A percentile compares a stretch with the other conserved stretches of the same genome.
Conservation (phyloP, 805 yeast species). For the Candida chauliodis region DNA sequence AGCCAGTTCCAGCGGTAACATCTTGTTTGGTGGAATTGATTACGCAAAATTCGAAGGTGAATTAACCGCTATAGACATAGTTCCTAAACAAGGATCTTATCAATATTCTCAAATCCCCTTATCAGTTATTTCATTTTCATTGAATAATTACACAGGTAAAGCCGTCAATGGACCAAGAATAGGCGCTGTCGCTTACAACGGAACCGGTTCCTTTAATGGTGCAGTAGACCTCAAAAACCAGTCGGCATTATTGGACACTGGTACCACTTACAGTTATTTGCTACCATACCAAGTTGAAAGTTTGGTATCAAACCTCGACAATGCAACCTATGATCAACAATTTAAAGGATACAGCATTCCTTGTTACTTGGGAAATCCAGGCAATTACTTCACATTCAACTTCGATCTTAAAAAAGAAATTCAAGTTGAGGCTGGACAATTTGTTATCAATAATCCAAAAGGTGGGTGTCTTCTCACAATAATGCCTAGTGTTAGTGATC, state of each 20-base stretch:
- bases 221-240: constrained; percentile 4
- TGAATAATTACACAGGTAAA: constrained; percentile 4
- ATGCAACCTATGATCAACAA: constrained; percentile 38
- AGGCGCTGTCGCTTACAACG: constrained; percentile 14
- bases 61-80: constrained; percentile 11
- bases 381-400: constrained; percentile 5
- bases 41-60: constrained; percentile 23
- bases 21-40: constrained; percentile 29
- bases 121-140: constrained; percentile 2
- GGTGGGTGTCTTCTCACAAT: constrained; percentile 45
- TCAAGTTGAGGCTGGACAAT: constrained; percentile 1
- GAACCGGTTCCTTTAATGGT: constrained; percentile 1
- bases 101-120: constrained; percentile 5
- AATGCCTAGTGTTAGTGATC: constrained; percentile 56
- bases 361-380: constrained; percentile 5
- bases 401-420: constrained; percentile 5
- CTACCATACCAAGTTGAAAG: constrained; percentile 33
- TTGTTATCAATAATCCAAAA: constrained; percentile 1
- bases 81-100: not conserved
- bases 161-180: not conserved
- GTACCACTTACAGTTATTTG: constrained; percentile 37
- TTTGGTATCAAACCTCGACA: constrained; percentile 28
- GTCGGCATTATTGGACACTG: constrained; percentile 29
- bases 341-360: constrained; percentile 43
- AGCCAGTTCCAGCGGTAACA: constrained; percentile 15